Conservation (phyloP, 306 rosid species). For the Trifolium fragiferum region DNA sequence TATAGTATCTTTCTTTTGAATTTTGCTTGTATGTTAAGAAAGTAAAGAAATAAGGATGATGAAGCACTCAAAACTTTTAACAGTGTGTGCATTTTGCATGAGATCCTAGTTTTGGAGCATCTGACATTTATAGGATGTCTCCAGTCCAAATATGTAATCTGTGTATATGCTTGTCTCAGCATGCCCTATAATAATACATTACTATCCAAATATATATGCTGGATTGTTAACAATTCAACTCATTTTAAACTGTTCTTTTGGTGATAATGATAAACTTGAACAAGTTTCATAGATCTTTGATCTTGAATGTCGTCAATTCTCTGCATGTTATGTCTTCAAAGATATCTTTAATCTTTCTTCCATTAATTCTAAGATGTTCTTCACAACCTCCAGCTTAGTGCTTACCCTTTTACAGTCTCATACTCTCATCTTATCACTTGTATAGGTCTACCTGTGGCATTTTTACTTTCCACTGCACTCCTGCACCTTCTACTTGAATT, state of each 20-base stretch:
- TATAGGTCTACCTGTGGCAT: constrained; percentile 8
- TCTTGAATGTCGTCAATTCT: not conserved
- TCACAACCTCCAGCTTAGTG: not conserved
- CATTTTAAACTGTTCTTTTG: constrained; percentile 19
- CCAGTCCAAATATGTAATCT: not conserved
- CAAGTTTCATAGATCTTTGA: constrained; percentile 1
- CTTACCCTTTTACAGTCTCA: not conserved
- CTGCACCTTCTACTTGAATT: constrained; percentile 14
- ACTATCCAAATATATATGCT: not conserved
- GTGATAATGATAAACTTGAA: not conserved
- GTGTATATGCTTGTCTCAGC: constrained; percentile 1
- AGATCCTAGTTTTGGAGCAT: constrained; percentile 7
- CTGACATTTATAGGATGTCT: not conserved
- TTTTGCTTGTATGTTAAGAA: not conserved
- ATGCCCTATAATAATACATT: not conserved
- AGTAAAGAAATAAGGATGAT: constrained; percentile 16
- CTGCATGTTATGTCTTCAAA: not conserved
- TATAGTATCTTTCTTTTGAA: constrained; percentile 11
- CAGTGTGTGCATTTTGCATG: not conserved
- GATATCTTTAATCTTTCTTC: constrained; percentile 14
- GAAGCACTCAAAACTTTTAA: not conserved
- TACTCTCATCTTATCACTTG: not conserved
- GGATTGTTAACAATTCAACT: not conserved
- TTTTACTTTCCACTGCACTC: not conserved
- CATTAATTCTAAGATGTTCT: constrained; percentile 11